Base-by-base conservation (phyloP, 2,329 filamentous ascomycete genomes). In the Botryotinia calthae region DNA sequence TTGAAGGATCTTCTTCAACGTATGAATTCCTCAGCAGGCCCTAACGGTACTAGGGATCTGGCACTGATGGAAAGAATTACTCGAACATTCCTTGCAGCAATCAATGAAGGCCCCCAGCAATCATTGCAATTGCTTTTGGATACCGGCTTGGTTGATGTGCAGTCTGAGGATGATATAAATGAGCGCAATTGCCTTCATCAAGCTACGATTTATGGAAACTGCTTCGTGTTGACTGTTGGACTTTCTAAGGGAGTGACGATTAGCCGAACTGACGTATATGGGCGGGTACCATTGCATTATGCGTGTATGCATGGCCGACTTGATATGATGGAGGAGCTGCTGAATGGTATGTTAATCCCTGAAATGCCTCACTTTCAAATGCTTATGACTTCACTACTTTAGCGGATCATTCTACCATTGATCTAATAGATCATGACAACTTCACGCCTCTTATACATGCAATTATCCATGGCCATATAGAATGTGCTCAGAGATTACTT, bases 141-240 rank as follows among this genome's bases (percentile, higher is more conserved):
- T 66, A 97, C 95, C 3, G 89, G 89, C 0, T 84, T 96, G 37
- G 93, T 99, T 48, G 92, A 98, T 81, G 87, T 98, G n/a, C 90
- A 94, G 79, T 96, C 94, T 0, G 94, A 97, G 78, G 96, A 99
- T 81, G 95, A 98, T 79, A 98, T 99, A 82, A 99, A 98, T 79
- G 95, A 98, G 83, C 89, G 96, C 58, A 99, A 98, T 79, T 97
- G 95, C 80, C 86, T 99, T 64, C 96, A 99, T 79, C 96, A 98
- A 83, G 93, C 96, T n/a, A 92, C 95, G 0, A 98, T 98, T 70
- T 97, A 97, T 74, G 95, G 95, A 31, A 95, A 95, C 79, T 84
- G 88, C 16, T 91, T 93, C 77, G 92, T 98, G 44, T 85, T 98
- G 73, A 85, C 88, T 68, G 90, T 92, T 76, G 95, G 92, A 6